Base-by-base conservation (phyloP, 305 asterid species). In the Fraxinus sp. region DNA sequence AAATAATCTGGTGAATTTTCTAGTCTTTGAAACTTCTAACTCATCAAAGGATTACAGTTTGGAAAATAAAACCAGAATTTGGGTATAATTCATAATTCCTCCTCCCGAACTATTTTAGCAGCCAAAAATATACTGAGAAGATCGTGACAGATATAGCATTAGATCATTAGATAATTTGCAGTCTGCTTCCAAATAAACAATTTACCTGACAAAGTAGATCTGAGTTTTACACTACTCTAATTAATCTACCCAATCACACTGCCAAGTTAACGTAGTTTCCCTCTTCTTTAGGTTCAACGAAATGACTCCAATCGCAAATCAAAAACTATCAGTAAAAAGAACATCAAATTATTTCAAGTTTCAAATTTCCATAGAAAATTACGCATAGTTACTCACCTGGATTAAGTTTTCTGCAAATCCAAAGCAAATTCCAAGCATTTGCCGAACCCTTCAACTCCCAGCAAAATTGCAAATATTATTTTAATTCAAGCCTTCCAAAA, bases 341-440 rank as follows among this genome's bases (percentile, higher is more conserved):
- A 83, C 37, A 59, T 37, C 26, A 74, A 81, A 62, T 41, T 68
- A 82, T 52, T 18, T 28, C 84, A 80, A 81, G 62, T 73, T 79
- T 71, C 77, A 46, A 35, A 22, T 28, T 39, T 74, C 71, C 71
- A 44, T 13, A 46, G 78, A n/a, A 30, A 59, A 33, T 14, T 77
- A 66, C 78, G 71, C 44, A 32, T 71, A 80, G 64, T 80, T 7
- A 88, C 90, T 80, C 44, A 87, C 92, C 87, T 85, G 73, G 81
- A 46, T 74, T 16, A 72, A 84, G 77, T 73, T 83, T 77, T 81
- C 81, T 72, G 74, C 46, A 71, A 84, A 79, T 74, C 62, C 86
- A 83, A 84, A 86, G 88, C 84, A 85, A 87, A 82, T 78, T 86
- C 74, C 78, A 85, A 52, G 85, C 89, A 82, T 85, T 79, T 46